Evolutionary conservation across 1,284 basidiomycete species (phyloP).

Genomic region (Pulveroboletus sp.): DNA sequence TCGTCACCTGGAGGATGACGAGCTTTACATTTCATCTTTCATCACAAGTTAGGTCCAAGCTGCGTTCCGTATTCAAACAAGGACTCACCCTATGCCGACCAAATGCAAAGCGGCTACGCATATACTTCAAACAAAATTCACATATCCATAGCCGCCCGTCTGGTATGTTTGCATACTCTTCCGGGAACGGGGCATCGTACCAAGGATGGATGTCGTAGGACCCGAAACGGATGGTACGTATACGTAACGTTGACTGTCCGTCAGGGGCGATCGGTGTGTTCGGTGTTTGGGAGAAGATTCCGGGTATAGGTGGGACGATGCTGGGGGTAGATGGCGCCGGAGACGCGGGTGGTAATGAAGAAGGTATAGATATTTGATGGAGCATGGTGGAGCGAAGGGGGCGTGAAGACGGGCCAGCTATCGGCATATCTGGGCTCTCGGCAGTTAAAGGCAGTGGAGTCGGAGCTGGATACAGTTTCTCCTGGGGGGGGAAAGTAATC

Average conservation of each 20-base stretch:
- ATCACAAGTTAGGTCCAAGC: slow-evolving; percentile 20
- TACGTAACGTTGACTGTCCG: slow-evolving; percentile 52
- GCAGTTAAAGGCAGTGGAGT: slow-evolving; percentile 32
- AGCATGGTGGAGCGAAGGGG: slow-evolving; percentile 57
- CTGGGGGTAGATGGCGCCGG: slow-evolving; percentile 41
- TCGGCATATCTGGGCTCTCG: slow-evolving; percentile 41
- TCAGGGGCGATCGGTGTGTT: slow-evolving; percentile 23
- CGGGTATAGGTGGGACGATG: slow-evolving; percentile 34
- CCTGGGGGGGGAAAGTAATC: slow-evolving; percentile 35
- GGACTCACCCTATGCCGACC: slow-evolving; percentile 77
- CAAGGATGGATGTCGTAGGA: slow-evolving; percentile 95
- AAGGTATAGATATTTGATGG: slow-evolving; percentile 36
- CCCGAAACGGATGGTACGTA: slow-evolving; percentile 91
- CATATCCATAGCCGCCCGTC: slow-evolving; percentile 96
- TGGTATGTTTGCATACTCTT: slow-evolving; percentile 93
- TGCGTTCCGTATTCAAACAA: slow-evolving; percentile 1
- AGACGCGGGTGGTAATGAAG: slow-evolving; percentile 27
- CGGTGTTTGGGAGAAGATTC: slow-evolving; percentile 29
- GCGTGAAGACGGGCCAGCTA: slow-evolving; percentile 56
- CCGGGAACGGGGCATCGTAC: slow-evolving; percentile 98
- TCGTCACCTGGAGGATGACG: slow-evolving; percentile 97
- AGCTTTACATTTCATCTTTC: slow-evolving; percentile 89
- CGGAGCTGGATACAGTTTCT: slow-evolving; percentile 47
- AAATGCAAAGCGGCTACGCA: slow-evolving; percentile 92
- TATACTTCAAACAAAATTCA: slow-evolving; percentile 98